Evolutionary conservation across 441 rosid species (phyloP), one percentile per base, ranked within the genome.

Genomic region (Erodium chrysanthum): DNA sequence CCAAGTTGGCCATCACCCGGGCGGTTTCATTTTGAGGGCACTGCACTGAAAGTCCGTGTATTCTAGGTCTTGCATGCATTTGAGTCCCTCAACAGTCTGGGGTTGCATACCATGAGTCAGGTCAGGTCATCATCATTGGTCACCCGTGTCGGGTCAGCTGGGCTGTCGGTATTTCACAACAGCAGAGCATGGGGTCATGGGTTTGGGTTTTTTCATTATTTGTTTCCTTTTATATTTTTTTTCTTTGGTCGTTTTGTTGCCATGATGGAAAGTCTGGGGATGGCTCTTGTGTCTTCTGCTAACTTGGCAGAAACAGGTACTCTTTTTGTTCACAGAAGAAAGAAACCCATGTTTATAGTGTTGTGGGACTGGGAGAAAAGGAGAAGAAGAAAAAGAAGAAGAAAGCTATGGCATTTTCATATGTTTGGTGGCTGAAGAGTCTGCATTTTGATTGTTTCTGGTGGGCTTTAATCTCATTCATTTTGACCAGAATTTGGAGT

Each of bases 31-130:
- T 81, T 83, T 85, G 85, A 87, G 7, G 78, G 76, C n/a, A n/a
- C n/a, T n/a, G 75, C 23, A 65, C 75, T 52, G 74, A 68, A 67
- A 65, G 71, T 29, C 31, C 66, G 60, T 71, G 37, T 75, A 70
- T 67, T 68, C 73, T 69, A 85, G 82, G 83, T 70, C 72, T 81
- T 87, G 77, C 92, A 84, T 85, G 89, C 89, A 82, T 87, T 82
- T 76, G 84, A 76, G 83, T 81, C n/a, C n/a, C n/a, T n/a, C n/a
- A n/a, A n/a, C n/a, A 69, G 79, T 80, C 82, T 61, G 68, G 79
- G 63, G 73, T 81, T 81, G 83, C 86, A 82, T 80, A 68, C 74
- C 70, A 64, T n/a, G 75, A 65, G 81, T 82, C 83, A 40, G 75
- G 79, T 76, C 75, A n/a, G n/a, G 67, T 74, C 71, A 18, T 73